Evolutionary conservation across 2,329 filamentous ascomycete species (phyloP).

Genomic region (Aureobasidium sp.): DNA sequence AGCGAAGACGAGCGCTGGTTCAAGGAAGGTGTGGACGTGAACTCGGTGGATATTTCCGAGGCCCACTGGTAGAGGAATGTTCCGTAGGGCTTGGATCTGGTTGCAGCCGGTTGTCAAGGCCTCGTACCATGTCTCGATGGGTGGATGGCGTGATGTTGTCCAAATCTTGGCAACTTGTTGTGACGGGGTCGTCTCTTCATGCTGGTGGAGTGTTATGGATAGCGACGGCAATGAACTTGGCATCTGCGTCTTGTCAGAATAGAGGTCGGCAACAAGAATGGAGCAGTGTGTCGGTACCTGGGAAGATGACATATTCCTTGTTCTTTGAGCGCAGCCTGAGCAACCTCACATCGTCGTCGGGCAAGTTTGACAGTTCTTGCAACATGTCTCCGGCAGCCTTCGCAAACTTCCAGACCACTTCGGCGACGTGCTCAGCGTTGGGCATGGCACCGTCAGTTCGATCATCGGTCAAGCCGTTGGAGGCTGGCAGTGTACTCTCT

Average conservation of each 20-base stretch:
- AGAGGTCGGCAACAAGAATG: not conserved
- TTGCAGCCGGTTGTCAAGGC: not conserved
- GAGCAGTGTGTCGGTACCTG: constrained; percentile 36
- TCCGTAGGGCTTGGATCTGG: not conserved
- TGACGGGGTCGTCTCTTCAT: constrained; percentile 29
- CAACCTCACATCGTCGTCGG: constrained; percentile 73
- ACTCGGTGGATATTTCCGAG: constrained; percentile 59
- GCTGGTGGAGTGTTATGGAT: constrained; percentile 74
- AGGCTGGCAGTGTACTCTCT: constrained; percentile 27
- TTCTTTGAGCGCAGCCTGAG: constrained; percentile 74
- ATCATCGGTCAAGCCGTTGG: constrained; percentile 21
- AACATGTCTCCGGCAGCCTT: constrained; percentile 62
- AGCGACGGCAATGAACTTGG: constrained; percentile 71
- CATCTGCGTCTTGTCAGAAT: constrained; percentile 38
- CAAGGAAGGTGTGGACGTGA: constrained; percentile 60
- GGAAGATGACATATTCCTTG: constrained; percentile 77
- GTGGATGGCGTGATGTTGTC: not conserved
- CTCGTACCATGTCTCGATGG: not conserved
- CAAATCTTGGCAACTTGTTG: not conserved
- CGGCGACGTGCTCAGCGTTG: constrained; percentile 65
- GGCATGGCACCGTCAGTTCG: constrained; percentile 32
- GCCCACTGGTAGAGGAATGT: constrained; percentile 51
- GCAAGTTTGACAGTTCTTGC: constrained; percentile 61
- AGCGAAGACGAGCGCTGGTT: constrained; percentile 60
- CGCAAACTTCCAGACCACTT: constrained; percentile 70